Evolutionary conservation across 2,329 filamentous ascomycete genomes (phyloP), one percentile per base, ranked within the genome.

Genomic region (Xylariomycetidae sp.): DNA sequence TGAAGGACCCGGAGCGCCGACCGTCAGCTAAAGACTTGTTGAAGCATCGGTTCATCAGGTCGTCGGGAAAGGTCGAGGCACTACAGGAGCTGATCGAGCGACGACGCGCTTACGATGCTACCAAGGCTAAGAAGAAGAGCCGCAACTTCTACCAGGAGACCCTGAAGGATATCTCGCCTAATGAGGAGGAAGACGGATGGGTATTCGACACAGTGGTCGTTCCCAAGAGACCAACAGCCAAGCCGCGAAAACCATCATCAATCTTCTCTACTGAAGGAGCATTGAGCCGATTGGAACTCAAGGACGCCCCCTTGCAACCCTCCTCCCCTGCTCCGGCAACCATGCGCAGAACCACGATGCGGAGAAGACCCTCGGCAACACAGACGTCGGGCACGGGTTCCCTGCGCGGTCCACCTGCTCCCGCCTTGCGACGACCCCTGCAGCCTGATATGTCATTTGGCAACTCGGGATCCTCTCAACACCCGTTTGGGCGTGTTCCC

Each of bases 121-220:
- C 79, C 43, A 77, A 78, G 44, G 79, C 76, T 40, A 72, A 79
- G 37, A 75, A 76, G 32, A 76, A 73, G 36, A 82, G 86, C 50
- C 74, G 82, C 2, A 84, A 85, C 49, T 94, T 90, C 60, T 96
- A 96, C 60, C 89, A 95, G 50, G 90, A 96, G 63, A 95, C 90
- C 3, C 68, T 96, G 30, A 76, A 82, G 48, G 80, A 76, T 7
- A 74, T 93, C 34, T 70, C 74, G 3, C 70, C 76, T 2, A 77
- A 69, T 45, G 68, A 76, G 23, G 81, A 88, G 5, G 71, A 85
- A 12, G 87, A 95, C 43, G 89, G 85, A 44, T 96, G 90, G 90
- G 82, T 94, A 2, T 96, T 96, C 55, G 90, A 95, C 53, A 96
- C 90, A 0, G 79, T 96, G 0, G 67, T 81, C 19, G 71, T 67